A percentile compares a stretch with the other conserved stretches of the same genome.
Evolutionary conservation across 768 basidiomycete species (phyloP).

Genomic region (Dendrothele bispora): DNA sequence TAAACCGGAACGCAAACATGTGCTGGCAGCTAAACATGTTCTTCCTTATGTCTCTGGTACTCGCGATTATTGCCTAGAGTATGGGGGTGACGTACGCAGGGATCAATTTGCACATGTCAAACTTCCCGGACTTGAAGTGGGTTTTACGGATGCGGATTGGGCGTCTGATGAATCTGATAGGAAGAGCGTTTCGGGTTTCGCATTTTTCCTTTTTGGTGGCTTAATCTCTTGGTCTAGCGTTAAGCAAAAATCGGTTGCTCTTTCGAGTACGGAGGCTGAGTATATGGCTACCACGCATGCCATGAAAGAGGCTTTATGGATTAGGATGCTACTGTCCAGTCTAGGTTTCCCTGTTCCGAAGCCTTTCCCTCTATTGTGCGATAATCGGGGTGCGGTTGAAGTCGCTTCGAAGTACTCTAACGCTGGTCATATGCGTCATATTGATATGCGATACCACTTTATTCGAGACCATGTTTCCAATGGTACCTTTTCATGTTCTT

Average conservation of each 20-base stretch:
- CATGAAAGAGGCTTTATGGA: conserved; percentile 17
- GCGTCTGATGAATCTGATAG: conserved; percentile 13
- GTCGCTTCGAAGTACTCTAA: background rate
- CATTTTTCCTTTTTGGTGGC: conserved; percentile 17
- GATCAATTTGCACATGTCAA: conserved; percentile 1
- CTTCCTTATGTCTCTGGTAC: conserved; percentile 11
- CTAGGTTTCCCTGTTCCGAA: background rate
- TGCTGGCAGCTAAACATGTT: conserved; percentile 10
- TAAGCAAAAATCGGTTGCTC: conserved; percentile 25
- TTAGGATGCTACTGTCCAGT: conserved; percentile 12
- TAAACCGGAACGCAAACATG: conserved; percentile 10
- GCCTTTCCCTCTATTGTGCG: conserved; percentile 10
- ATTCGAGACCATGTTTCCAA: conserved; percentile 12
- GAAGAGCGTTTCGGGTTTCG: conserved; percentile 15
- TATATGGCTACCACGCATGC: conserved; percentile 25
- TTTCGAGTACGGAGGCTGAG: conserved; percentile 31
- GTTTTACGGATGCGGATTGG: conserved; percentile 16
- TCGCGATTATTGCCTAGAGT: conserved; percentile 2
- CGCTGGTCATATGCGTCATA: conserved; percentile 8
- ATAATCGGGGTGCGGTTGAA: conserved; percentile 10
- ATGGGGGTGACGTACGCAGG: background rate
- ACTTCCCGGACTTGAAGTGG: background rate
- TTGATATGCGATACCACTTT: conserved; percentile 19
- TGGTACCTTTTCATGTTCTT: background rate
- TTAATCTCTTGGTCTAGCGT: conserved; percentile 26